These are phyloP conservation scores for Friedmanniomyces simplex DNA, from an alignment of 495 filamentous ascomycete genomes.

Conservation along the genomic window DNA sequence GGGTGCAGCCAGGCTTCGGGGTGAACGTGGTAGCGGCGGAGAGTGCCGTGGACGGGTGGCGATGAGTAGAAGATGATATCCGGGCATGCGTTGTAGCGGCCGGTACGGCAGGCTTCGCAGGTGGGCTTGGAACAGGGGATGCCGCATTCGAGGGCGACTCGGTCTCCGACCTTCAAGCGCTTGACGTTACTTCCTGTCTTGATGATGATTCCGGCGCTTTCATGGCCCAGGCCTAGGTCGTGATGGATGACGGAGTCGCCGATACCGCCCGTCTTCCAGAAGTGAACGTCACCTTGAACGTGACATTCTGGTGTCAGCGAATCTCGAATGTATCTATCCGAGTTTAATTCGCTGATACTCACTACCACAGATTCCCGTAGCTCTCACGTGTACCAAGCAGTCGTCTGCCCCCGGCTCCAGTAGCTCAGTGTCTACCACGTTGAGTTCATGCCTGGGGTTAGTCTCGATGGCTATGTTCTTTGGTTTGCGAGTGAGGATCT, in stretches of 20 bases:
- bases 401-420: constrained; percentile 19
- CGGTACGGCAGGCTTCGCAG: constrained; percentile 20
- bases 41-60: constrained; percentile 18
- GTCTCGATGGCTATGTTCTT: constrained; percentile 22
- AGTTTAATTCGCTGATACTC: background rate
- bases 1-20: constrained; percentile 19
- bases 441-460: constrained; percentile 19
- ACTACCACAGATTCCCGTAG: constrained; percentile 23
- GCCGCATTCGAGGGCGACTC: constrained; percentile 22
- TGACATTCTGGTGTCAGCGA: background rate
- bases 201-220: constrained; percentile 19
- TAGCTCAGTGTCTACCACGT: constrained; percentile 12
- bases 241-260: constrained; percentile 13
- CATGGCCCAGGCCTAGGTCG: constrained; percentile 18
- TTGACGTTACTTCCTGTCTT: constrained; percentile 15
- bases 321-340: too few relatives aligned
- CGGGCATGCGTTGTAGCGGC: constrained; percentile 22
- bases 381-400: constrained; percentile 21
- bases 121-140: constrained; percentile 21
- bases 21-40: constrained; percentile 22
- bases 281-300: constrained; percentile 6
- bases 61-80: constrained; percentile 20
- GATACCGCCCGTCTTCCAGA: constrained; percentile 22
- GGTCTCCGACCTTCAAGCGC: constrained; percentile 15
- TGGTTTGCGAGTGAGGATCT: constrained; percentile 18